Evolutionary conservation across 2,329 filamentous ascomycete species (phyloP), one percentile per base, ranked within the genome.

Genomic region (Penicillium sp.): DNA sequence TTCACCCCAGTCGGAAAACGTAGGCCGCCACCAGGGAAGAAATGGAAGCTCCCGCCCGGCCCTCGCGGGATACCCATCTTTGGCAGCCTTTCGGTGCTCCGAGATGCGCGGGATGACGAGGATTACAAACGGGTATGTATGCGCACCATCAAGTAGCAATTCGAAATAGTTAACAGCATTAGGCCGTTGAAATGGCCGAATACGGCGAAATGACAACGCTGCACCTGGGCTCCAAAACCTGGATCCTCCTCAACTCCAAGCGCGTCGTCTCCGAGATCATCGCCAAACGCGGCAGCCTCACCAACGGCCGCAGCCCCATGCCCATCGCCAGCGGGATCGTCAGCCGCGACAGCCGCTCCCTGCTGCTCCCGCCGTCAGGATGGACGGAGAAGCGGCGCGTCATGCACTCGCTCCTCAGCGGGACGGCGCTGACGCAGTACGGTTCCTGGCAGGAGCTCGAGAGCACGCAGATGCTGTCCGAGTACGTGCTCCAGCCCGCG

Each of bases 181-280:
- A 67, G 64, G 44, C 52, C 30, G 45, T 29, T 1, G 48, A 60
- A 6, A 53, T 70, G 5, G 56, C 60, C 7, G 19, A 64, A 21
- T 74, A 72, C 65, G 73, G 73, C 13, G 73, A 75, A 56, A 75
- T 76, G 73, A 68, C 69, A 5, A 75, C 73, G 0, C 19, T 72
- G 0, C 73, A 72, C 26, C 61, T 75, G 3, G 74, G 74, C 4
- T 72, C 71, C 30, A 79, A 77, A 58, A 81, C 77, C 1, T 81
- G 77, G 76, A 69, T 83, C 19, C 68, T 82, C 17, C 73, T 83
- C 6, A 83, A 83, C 64, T 74, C 65, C 15, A 64, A 72, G 29
- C 76, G 79, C 7, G 77, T 80, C 2, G 75, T 79, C 26, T 68
- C 67, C 2, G 76, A 79, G 48, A 71, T 81, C 41, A 78, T 81